Evolutionary conservation across 495 filamentous ascomycete species (phyloP), one percentile per base, ranked within the genome.

Genomic region (Daldinia caldariorum): DNA sequence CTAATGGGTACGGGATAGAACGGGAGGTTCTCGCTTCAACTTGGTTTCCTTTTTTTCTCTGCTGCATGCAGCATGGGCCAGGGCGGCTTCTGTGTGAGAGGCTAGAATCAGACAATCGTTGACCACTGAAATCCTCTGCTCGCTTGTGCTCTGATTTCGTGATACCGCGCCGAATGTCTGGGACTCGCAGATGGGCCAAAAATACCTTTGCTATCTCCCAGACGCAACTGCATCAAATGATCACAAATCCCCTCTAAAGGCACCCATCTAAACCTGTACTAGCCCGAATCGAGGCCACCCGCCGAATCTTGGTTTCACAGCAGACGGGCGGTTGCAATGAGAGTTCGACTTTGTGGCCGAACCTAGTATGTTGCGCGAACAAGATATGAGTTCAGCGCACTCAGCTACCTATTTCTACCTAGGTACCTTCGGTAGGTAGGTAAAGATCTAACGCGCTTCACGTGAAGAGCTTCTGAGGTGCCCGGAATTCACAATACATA

Each of bases 241-340:
- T 47, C 18, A 55, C 14, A 45, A 37, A 59, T 54, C 29, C 54
- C 43, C 62, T 63, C 43, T 22, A 51, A 50, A 54, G n/a, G 29
- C 49, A 38, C 58, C 56, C 56, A 38, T 61, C 56, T 41, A 65
- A 63, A 62, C 57, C 41, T 34, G 43, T 66, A 62, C 59, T 61
- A 55, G n/a, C 41, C 60, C 61, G 53, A 62, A 69, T 72, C 70
- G 65, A 72, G 70, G 70, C 43, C 62, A 55, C 65, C 65, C 67
- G 61, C 70, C 61, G 65, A 69, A 72, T 72, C 70, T 72, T 35
- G 49, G 70, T 72, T 72, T 61, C 65, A 72, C 70, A 14, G 53
- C 70, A 72, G 70, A 43, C 7, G 50, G 29, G 41, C 53, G 51
- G 70, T 69, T 72, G 56, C 63, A 54, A 62, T 61, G 26, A 53